Evolutionary conservation across 495 filamentous ascomycete species (phyloP), one percentile per base, ranked within the genome.

Genomic region (Aspergillus bridgeri): DNA sequence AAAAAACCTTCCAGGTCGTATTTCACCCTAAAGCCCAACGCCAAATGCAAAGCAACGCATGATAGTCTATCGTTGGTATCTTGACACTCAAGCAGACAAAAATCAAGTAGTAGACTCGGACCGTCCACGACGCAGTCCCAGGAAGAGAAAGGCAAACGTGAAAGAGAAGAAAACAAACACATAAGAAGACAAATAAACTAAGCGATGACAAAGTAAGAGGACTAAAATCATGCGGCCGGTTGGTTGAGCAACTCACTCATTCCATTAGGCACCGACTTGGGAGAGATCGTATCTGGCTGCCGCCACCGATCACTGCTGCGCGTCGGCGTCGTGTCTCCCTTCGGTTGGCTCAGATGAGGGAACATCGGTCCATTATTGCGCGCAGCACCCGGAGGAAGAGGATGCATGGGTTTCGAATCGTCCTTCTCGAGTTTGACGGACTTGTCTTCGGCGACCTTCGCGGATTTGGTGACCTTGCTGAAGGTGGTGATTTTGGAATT

Each of bases 51-150:
- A 22, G 24, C 60, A 49, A 67, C n/a, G n/a, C n/a, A n/a, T n/a
- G 58, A 63, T 65, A 57, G 60, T 77, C 73, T 77, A 77, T 75
- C 73, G 57, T 60, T 76, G 75, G 73, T 76, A 77, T 77, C 75
- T 62, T 52, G 44, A 62, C 48, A 22, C 21, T 50, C 38, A 65
- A 59, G 51, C 59, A 23, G 54, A 52, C 27, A 60, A 56, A 44
- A 29, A 50, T n/a, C 19, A 50, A 38, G 11, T 2, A 15, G 17
- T 13, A 38, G 33, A 13, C 1, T 38, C 33, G 2, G 33, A 2
- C 11, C 33, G 33, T 15, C 33, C 33, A 38, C 33, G 27, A 29
- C 19, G 21, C 19, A 42, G 17, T 22, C 24, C 2, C 2, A 42
- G 29, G 23, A 8, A 51, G 54, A 29, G 42, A 47, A 52, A 54